Percentiles rank a stretch among this genome's conserved stretches.
Conservation (phyloP, 108 stramenopile genomes). For the Cyclotella distinguenda region DNA sequence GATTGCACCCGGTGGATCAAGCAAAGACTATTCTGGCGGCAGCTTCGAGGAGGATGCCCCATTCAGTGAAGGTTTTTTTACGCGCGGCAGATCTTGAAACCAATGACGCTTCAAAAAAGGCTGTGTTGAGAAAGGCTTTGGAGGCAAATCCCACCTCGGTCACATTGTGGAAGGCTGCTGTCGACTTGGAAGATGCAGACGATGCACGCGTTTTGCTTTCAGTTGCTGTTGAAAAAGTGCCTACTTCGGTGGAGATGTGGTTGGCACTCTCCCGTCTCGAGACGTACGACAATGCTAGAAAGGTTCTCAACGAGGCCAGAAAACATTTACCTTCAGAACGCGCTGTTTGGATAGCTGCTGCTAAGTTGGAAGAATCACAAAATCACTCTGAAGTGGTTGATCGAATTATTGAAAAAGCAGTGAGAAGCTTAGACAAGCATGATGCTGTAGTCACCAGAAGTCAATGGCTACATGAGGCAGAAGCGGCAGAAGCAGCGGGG, state of each 20-base stretch:
- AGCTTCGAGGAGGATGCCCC: slow-evolving; percentile 68
- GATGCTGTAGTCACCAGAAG: slow-evolving; percentile 85
- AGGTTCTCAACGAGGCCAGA: slow-evolving; percentile 93
- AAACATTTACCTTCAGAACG: slow-evolving; percentile 91
- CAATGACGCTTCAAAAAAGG: slow-evolving; percentile 81
- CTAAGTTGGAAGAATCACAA: slow-evolving; percentile 97
- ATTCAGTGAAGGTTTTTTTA: slow-evolving; percentile 74
- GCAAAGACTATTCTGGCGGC: slow-evolving; percentile 90
- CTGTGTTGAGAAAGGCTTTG: slow-evolving; percentile 91
- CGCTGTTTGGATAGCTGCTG: slow-evolving; percentile 94
- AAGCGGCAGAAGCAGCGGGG: slow-evolving; percentile 77
- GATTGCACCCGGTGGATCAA: slow-evolving; percentile 82
- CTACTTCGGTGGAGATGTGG: slow-evolving; percentile 97
- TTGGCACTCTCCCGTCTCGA: slow-evolving; percentile 96
- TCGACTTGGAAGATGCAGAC: slow-evolving; percentile 94
- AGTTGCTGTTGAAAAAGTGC: slow-evolving; percentile 96
- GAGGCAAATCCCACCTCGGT: slow-evolving; percentile 92
- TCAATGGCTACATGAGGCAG: slow-evolving; percentile 91
- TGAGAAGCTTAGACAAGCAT: slow-evolving; percentile 60
- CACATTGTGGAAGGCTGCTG: slow-evolving; percentile 94
- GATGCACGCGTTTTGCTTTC: slow-evolving; percentile 91
- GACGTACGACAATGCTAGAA: slow-evolving; percentile 94
- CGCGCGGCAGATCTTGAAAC: slow-evolving; percentile 81
- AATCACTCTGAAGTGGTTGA: slow-evolving; percentile 69
- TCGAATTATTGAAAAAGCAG: slow-evolving; percentile 80